These are phyloP conservation scores for Claviceps digitariae DNA, from an alignment of 2,329 filamentous ascomycete species.

Conservation along the genomic window DNA sequence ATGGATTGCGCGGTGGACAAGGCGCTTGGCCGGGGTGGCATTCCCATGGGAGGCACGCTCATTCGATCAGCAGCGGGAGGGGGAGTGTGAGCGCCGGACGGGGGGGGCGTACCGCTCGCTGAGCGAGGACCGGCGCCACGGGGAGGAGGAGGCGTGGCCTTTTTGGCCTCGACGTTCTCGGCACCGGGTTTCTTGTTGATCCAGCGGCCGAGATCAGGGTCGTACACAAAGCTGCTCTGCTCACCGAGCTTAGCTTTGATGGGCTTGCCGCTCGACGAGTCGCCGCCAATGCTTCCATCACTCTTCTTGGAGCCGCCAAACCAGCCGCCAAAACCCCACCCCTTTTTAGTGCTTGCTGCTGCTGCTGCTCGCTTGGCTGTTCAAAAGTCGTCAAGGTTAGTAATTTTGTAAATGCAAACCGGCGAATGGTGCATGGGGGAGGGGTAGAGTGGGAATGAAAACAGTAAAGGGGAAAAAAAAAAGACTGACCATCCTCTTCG, in stretches of 20 bases:
- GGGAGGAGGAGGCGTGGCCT: constrained; percentile 69
- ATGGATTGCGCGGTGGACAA: constrained; percentile 2
- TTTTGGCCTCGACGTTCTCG: constrained; percentile 43
- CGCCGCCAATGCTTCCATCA: constrained; percentile 20
- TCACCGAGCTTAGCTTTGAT: constrained; percentile 91
- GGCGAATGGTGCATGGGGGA: no score
- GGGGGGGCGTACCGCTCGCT: constrained; percentile 37
- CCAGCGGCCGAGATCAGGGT: constrained; percentile 95
- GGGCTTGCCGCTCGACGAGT: constrained; percentile 43
- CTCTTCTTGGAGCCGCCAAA: constrained; percentile 60
- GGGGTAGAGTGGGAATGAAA: no score
- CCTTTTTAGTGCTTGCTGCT: constrained; percentile 39
- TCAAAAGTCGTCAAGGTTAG: neutral
- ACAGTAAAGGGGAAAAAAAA: neutral
- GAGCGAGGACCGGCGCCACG: constrained; percentile 42
- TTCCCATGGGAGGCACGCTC: constrained; percentile 19
- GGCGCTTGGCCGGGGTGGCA: constrained; percentile 11
- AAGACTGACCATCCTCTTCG: constrained; percentile 51
- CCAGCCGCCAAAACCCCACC: constrained; percentile 78
- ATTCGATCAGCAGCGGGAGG: constrained; percentile 17
- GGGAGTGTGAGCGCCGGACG: constrained; percentile 23
- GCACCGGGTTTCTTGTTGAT: constrained; percentile 83
- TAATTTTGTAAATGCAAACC: neutral
- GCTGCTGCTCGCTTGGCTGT: constrained; percentile 45
- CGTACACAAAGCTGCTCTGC: constrained; percentile 83